Base-by-base conservation (phyloP, 1,139 yeast genomes). In the Petasospora rhodanensis region DNA sequence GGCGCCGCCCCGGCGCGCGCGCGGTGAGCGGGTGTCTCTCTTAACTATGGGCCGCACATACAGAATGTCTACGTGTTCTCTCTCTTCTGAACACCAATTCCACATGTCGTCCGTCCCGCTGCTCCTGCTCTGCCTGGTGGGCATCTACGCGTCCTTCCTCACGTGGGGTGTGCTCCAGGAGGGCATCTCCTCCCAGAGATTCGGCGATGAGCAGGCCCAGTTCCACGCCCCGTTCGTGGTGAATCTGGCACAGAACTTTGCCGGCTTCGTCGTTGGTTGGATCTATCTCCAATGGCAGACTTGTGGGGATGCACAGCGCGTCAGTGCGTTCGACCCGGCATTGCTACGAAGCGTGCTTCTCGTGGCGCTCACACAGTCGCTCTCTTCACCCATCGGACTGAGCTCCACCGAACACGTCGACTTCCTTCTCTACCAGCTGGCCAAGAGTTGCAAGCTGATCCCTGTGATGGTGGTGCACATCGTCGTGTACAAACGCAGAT, bases 101-200 rank as follows among this genome's bases (percentile, higher is more conserved):
- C n/a, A n/a, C n/a, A n/a, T n/a, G n/a, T n/a, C n/a, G n/a, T n/a
- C n/a, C n/a, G 14, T 31, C 3, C 18, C n/a, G 9, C 38, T 28
- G 7, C 32, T 81, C 24, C 44, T 69, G 1, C 43, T 72, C 8
- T 82, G 89, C 49, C 76, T 82, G 0, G 46, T 61, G 1, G 95
- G 96, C 0, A 82, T 91, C 28, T 91, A 89, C 52, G 77, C 75
- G 2, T 79, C 95, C 24, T 91, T 91, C 51, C 61, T 91, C 22
- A 70, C 91, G 2, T 91, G 98, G 98, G 89, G 95, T 0, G 70
- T 85, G 22, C 70, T 89, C 12, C 97, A 91, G 53, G 98, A 91
- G 56, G 77, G 93, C 32, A 76, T 91, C 45, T 74, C 87, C 18
- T 78, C 93, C 4, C 80, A 79, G 30, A 76, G 85, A 5, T 87